These are phyloP conservation scores for Vigna angularis DNA, from an alignment of 306 rosid genomes.

Conservation along the genomic window DNA sequence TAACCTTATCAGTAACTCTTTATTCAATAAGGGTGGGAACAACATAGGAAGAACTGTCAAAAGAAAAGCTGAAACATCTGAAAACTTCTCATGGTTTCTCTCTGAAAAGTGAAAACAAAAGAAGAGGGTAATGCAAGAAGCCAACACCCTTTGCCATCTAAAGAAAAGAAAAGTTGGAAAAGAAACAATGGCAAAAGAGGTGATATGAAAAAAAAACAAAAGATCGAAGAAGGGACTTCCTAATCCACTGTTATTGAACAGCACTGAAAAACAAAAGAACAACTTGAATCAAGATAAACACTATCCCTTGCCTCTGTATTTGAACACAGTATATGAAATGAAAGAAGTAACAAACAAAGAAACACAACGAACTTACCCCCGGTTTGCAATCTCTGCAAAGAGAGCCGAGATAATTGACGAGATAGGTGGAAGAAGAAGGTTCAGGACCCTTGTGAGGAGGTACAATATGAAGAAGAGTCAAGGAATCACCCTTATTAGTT, in stretches of 20 bases:
- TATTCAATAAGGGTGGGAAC: conserved; percentile 15
- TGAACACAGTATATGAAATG: not conserved
- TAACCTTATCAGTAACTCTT: not conserved
- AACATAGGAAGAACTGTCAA: conserved; percentile 37
- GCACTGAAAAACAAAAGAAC: conserved; percentile 20
- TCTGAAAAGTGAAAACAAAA: conserved; percentile 50
- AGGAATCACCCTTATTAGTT: conserved; percentile 78
- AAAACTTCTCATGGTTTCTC: conserved; percentile 35
- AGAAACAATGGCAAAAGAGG: not conserved
- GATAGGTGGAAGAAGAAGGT: conserved; percentile 58
- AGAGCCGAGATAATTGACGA: conserved; percentile 77
- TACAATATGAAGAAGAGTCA: conserved; percentile 81
- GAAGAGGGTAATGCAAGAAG: conserved; percentile 45
- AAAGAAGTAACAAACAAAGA: conserved; percentile 14
- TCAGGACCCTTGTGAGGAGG: conserved; percentile 52
- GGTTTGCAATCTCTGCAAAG: conserved; percentile 91
- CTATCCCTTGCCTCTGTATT: not conserved
- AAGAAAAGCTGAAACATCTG: conserved; percentile 47
- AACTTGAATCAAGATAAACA: conserved; percentile 50
- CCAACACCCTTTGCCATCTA: conserved; percentile 46
- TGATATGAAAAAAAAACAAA: not conserved
- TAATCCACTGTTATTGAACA: conserved; percentile 28
- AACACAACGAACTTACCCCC: conserved; percentile 59
- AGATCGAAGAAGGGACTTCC: not conserved
- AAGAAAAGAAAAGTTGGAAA: conserved; percentile 41